Conservation (phyloP, 805 yeast genomes). For the Starmerella riodocensis region DNA sequence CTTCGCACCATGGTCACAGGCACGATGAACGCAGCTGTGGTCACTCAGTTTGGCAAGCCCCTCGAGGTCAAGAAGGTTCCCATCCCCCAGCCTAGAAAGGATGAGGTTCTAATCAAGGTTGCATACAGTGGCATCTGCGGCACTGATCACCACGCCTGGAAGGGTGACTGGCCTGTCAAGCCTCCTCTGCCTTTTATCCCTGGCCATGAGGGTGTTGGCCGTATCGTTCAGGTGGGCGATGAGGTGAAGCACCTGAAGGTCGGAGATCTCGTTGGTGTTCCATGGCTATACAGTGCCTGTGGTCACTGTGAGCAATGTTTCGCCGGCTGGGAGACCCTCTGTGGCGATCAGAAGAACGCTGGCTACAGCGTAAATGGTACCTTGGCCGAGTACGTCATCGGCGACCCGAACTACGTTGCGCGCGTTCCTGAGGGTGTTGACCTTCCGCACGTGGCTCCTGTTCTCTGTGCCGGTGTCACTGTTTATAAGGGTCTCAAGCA, state of each 20-base stretch:
- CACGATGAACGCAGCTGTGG: slow-evolving; percentile 46
- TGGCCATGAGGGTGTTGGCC: slow-evolving; percentile 86
- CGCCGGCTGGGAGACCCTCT: slow-evolving; percentile 53
- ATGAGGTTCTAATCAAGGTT: slow-evolving; percentile 67
- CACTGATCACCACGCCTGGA: slow-evolving; percentile 88
- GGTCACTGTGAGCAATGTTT: slow-evolving; percentile 64
- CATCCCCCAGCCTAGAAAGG: slow-evolving; percentile 65
- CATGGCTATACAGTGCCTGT: slow-evolving; percentile 75
- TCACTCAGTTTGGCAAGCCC: slow-evolving; percentile 53
- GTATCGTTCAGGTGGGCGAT: slow-evolving; percentile 63
- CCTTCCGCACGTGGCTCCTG: slow-evolving; percentile 64
- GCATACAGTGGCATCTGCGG: slow-evolving; percentile 88
- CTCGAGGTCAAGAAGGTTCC: slow-evolving; percentile 59
- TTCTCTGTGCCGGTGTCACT: slow-evolving; percentile 83
- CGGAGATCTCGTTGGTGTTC: slow-evolving; percentile 73
- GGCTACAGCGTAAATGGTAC: slow-evolving; percentile 88
- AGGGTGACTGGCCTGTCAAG: slow-evolving; percentile 81
- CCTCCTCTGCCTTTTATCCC: slow-evolving; percentile 68
- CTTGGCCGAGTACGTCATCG: slow-evolving; percentile 82
- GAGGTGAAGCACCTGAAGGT: slow-evolving; percentile 56
- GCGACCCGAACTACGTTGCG: slow-evolving; percentile 80
- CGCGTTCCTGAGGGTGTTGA: slow-evolving; percentile 61
- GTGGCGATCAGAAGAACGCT: slow-evolving; percentile 55
- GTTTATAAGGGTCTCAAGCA: slow-evolving; percentile 83
- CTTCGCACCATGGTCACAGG: slow-evolving; percentile 7